Base-by-base conservation (phyloP, 148 eudicot species). In the Selenicereus undatus region DNA sequence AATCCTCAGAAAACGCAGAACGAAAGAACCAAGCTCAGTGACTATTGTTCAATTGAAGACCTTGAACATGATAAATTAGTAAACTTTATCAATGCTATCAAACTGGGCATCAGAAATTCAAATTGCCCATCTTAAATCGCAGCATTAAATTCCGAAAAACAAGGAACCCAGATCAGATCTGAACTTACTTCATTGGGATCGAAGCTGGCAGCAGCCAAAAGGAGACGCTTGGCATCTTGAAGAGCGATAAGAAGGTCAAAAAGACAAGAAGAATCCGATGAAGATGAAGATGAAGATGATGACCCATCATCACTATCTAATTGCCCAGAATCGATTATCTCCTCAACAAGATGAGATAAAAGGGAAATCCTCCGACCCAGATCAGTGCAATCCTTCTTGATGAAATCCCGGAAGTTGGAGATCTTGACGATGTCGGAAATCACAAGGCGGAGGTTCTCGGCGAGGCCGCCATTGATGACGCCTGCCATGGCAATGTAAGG, bases 371-470 rank as follows among this genome's bases (percentile, higher is more conserved):
- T 86, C 51, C 98, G 88, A 52, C 89, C 81, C n/a, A 95, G 90
- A 82, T 95, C 93, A 35, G 89, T 85, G 30, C 96, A 95, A 77
- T 95, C 97, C 84, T 88, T 91, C 82, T 86, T 95, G 81, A 93
- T 93, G 22, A 79, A 51, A 11, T 91, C 92, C 4, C 22, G 52
- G 73, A 93, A 92, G 9, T 90, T 75, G 72, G 92, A 84, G 48
- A 88, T 78, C 39, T 80, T 76, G 0, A 62, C 82, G n/a, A 93
- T 83, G 62, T 90, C 97, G 22, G 81, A 75, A 20, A 93, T 87
- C 0, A 89, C 81, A 36, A 82, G 85, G 79, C 84, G 87, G 45
- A 91, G 77, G 35, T 81, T 77, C 43, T 69, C 36, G 22, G 66
- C 42, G 9, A 74, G 78, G 81, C 81, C 82, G 58, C 60, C 73